phyloP scores from a whole-genome alignment of 495 filamentous ascomycete species.

The Penicillium bialowiezense region DNA sequence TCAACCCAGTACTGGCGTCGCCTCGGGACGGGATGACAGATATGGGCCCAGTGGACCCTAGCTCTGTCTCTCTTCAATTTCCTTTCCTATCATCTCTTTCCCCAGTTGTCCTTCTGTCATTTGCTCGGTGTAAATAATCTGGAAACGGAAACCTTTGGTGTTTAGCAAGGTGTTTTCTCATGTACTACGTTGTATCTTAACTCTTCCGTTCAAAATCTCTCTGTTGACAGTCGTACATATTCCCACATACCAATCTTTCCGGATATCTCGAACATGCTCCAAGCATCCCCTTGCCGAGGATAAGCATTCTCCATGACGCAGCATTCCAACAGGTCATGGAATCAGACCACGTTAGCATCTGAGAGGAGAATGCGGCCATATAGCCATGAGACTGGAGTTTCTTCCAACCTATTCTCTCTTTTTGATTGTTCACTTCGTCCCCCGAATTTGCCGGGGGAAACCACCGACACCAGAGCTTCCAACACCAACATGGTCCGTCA shows the following conservation, averaged over 20 bases:
- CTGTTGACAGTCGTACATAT: neutral
- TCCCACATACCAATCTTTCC: constrained; percentile 9
- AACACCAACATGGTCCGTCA: constrained; percentile 25
- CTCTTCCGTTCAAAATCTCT: too few relatives aligned
- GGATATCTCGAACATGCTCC: neutral
- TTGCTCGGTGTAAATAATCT: constrained; percentile 19
- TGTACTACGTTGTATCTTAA: too few relatives aligned
- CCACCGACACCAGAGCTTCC: constrained; percentile 12
- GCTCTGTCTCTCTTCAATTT: constrained; percentile 3
- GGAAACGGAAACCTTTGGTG: constrained; percentile 18
- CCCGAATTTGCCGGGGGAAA: constrained; percentile 7
- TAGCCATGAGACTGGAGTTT: neutral
- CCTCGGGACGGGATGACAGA: constrained; percentile 48
- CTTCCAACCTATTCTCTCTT: neutral
- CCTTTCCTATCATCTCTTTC: constrained; percentile 5
- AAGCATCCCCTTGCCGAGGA: constrained; percentile 13
- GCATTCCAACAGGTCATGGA: constrained; percentile 21
- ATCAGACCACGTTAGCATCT: constrained; percentile 4
- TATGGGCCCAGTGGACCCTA: constrained; percentile 23
- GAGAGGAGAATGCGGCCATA: constrained; percentile 4
- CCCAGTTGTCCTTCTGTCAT: constrained; percentile 9
- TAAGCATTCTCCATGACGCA: constrained; percentile 27
- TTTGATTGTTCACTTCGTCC: neutral
- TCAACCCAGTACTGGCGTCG: constrained; percentile 57
- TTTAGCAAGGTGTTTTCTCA: constrained; percentile 22